These are phyloP conservation scores for Lenzites betulinus DNA, from an alignment of 768 basidiomycete species.

Conservation along the genomic window DNA sequence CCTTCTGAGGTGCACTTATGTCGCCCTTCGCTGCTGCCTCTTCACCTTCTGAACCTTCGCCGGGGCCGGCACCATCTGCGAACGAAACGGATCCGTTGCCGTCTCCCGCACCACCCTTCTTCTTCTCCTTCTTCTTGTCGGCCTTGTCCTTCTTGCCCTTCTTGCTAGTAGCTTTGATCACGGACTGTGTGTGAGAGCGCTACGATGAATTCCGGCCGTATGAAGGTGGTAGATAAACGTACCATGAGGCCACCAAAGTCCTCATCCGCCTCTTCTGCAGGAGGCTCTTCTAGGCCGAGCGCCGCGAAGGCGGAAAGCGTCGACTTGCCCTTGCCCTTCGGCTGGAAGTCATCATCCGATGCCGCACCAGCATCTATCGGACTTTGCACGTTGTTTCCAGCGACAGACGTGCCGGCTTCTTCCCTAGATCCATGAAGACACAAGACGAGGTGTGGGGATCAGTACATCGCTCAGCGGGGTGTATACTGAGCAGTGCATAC, in stretches of 20 bases:
- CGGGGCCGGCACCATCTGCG: conserved; percentile 28
- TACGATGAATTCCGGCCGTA: neutral
- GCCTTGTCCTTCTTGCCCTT: conserved; percentile 20
- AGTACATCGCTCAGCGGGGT: conserved; percentile 22
- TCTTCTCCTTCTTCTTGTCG: conserved; percentile 28
- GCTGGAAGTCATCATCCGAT: conserved; percentile 46
- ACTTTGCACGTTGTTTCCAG: conserved; percentile 39
- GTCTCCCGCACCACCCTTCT: conserved; percentile 20
- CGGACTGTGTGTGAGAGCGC: conserved; percentile 1
- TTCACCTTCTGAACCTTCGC: conserved; percentile 36
- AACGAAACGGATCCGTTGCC: conserved; percentile 14
- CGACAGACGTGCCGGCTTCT: conserved; percentile 59
- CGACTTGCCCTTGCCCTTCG: conserved; percentile 30
- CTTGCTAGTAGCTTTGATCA: conserved; percentile 8
- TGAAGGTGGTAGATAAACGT: conserved; percentile 13
- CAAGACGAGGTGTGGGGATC: conserved; percentile 9
- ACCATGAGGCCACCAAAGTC: conserved; percentile 26
- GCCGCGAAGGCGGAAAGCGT: conserved; percentile 57
- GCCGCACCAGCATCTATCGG: conserved; percentile 34
- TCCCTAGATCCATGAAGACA: conserved; percentile 47
- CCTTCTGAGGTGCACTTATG: conserved; percentile 29
- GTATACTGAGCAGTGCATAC: conserved; percentile 39
- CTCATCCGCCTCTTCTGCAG: conserved; percentile 19
- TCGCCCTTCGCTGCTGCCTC: conserved; percentile 37
- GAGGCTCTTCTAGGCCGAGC: conserved; percentile 44